phyloP scores from a whole-genome alignment of 805 yeast species.

The Suhomyces faveliae region DNA sequence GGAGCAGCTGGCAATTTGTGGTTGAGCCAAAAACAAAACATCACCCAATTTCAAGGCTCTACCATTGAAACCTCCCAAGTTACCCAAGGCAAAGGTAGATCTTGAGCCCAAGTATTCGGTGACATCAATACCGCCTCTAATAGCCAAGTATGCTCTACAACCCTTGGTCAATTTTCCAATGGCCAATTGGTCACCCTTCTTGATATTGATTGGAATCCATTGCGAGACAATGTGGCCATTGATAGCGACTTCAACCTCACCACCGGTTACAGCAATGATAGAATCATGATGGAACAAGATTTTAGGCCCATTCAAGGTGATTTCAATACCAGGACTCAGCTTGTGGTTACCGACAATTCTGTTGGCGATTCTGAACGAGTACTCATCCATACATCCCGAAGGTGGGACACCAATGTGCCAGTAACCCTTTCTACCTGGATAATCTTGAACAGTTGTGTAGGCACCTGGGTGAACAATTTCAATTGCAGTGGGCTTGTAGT shows the following conservation, averaged over 20 bases:
- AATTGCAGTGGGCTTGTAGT: conserved; percentile 78
- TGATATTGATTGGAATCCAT: conserved; percentile 72
- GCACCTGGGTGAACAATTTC: conserved; percentile 72
- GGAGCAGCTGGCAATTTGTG: conserved; percentile 62
- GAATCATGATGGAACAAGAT: conserved; percentile 79
- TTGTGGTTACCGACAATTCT: conserved; percentile 83
- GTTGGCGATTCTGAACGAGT: conserved; percentile 86
- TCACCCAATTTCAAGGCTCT: conserved; percentile 90
- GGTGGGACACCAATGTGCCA: conserved; percentile 98
- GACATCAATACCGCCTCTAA: conserved; percentile 92
- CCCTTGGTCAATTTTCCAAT: conserved; percentile 82
- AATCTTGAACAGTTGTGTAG: conserved; percentile 94
- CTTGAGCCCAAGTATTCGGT: conserved; percentile 94
- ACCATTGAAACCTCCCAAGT: conserved; percentile 93
- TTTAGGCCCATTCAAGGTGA: conserved; percentile 85
- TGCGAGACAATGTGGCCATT: conserved; percentile 57
- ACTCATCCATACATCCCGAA: conserved; percentile 96
- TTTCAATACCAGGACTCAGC: conserved; percentile 85
- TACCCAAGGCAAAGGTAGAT: conserved; percentile 92
- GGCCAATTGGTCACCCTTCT: conserved; percentile 72
- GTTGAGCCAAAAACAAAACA: conserved; percentile 81
- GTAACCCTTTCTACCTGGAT: conserved; percentile 86
- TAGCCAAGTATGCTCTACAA: conserved; percentile 85
- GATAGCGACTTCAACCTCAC: conserved; percentile 62
- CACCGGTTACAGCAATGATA: conserved; percentile 85